phyloP scores from a whole-genome alignment of 1,139 yeast species.

The Wickerhamomyces sp. region DNA sequence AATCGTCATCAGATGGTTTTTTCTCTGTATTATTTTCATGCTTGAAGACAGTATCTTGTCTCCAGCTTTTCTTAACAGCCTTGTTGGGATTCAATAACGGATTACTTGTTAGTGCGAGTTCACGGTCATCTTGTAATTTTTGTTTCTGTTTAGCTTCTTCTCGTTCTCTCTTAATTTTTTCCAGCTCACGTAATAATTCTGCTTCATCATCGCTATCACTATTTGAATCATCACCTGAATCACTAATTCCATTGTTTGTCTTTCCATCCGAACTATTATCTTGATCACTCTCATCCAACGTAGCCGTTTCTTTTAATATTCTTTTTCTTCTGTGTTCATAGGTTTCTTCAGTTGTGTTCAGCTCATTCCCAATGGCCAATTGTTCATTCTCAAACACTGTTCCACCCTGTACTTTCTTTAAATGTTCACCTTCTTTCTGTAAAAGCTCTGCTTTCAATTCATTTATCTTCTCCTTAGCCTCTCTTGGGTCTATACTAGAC shows the following conservation, averaged over 20 bases:
- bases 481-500: constrained; percentile 2
- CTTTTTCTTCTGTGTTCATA: constrained; percentile 11
- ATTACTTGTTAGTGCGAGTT: constrained; percentile 36
- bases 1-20: constrained; percentile 28
- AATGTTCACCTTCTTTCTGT: constrained; percentile 23
- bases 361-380: constrained; percentile 4
- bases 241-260: constrained; percentile 8
- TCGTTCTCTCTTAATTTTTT: constrained; percentile 44
- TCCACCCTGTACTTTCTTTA: constrained; percentile 7
- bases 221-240: constrained; percentile 17
- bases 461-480: constrained; percentile 17
- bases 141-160: constrained; percentile 29
- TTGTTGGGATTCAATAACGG: constrained; percentile 35
- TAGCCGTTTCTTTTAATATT: constrained; percentile 12
- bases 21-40: constrained; percentile 30
- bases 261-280: constrained; percentile 6
- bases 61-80: constrained; percentile 46
- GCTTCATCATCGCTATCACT: constrained; percentile 32
- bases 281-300: constrained; percentile 18
- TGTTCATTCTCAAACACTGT: background rate
- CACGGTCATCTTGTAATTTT: constrained; percentile 31
- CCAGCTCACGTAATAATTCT: constrained; percentile 48
- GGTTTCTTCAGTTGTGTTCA: constrained; percentile 7
- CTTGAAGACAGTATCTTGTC: constrained; percentile 38
- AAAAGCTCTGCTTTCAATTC: constrained; percentile 26